Base-by-base conservation (phyloP, 768 basidiomycete species). In the Clitopilus hobsonii region DNA sequence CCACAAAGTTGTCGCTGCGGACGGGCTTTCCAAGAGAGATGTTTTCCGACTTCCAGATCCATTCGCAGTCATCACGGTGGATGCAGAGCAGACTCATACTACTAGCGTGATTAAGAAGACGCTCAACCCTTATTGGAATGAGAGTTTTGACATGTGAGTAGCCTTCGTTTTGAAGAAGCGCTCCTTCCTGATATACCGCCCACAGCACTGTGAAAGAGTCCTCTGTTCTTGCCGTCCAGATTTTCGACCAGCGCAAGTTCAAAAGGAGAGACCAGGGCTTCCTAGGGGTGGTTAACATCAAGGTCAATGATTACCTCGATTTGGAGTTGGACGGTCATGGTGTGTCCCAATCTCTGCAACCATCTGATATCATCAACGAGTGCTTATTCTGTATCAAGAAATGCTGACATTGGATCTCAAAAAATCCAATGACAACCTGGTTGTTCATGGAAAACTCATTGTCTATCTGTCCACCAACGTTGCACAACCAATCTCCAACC, bases 221-320 rank as follows among this genome's bases (percentile, higher is more conserved):
- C n/a, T 98, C 95, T 16, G 91, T 98, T 49, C 84, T 99, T 56
- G 93, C 94, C 4, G 95, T 98, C 1, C 97, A 99, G 73, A 97
- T 98, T 63, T 98, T 98, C 62, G 97, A 99, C 73, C 96, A 98
- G 72, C 87, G 94, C 70, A 99, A 99, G 74, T 98, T 98, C 78
- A 99, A 99, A 80, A 82, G 91, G 72, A 86, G 89, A 64, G 97
- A 99, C 69, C 97, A 98, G 68, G 97, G 97, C 1, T 99, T 99
- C 71, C 77, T 99, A 53, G 97, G 97, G 29, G 96, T 98, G 13
- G 95, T 98, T 62, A 99, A 99, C 68, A 82, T 98, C 60, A 83
- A 88, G 61, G 92, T 98, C 57, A 83, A 86, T 67, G 91, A 94
- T 71, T 88, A 89, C 22, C 75, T 98, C 41, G 97, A 98, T 71